Evolutionary conservation across 139 green algal species (phyloP).

Genomic region (Diplosphaera chodatii): DNA sequence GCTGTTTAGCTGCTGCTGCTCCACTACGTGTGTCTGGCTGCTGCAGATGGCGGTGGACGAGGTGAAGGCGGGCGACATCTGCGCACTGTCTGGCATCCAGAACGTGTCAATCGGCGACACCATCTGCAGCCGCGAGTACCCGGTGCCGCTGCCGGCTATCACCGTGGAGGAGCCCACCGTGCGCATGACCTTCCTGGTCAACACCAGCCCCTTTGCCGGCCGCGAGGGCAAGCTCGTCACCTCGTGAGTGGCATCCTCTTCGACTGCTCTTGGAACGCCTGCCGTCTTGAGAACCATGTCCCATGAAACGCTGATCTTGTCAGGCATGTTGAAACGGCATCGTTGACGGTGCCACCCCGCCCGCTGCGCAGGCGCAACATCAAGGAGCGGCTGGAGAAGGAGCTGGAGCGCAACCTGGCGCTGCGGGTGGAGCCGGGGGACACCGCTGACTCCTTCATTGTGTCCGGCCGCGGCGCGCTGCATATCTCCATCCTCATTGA

Average conservation of each 20-base stretch:
- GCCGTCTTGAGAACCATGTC: too few relatives aligned
- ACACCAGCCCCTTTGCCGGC: conserved; percentile 94
- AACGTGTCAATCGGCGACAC: conserved; percentile 93
- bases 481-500: conserved; percentile 97
- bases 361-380: conserved; percentile 10
- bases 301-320: too few relatives aligned
- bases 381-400: conserved; percentile 46
- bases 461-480: conserved; percentile 83
- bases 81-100: conserved; percentile 66
- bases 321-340: too few relatives aligned
- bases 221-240: conserved; percentile 95
- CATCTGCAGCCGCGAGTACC: conserved; percentile 54
- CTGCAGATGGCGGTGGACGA: conserved; percentile 37
- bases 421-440: conserved; percentile 87
- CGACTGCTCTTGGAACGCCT: too few relatives aligned
- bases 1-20: too few relatives aligned
- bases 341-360: too few relatives aligned
- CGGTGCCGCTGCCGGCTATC: conserved; percentile 85
- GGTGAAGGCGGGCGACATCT: conserved; percentile 91
- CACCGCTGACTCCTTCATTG: conserved; percentile 88
- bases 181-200: conserved; percentile 92
- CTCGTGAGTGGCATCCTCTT: neutral
- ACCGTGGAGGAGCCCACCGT: conserved; percentile 95
- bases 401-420: conserved; percentile 95
- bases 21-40: too few relatives aligned